A percentile compares a stretch with the other conserved stretches of the same genome.
Conservation (phyloP, 1,284 basidiomycete species). For the Heterobasidion annosum region DNA sequence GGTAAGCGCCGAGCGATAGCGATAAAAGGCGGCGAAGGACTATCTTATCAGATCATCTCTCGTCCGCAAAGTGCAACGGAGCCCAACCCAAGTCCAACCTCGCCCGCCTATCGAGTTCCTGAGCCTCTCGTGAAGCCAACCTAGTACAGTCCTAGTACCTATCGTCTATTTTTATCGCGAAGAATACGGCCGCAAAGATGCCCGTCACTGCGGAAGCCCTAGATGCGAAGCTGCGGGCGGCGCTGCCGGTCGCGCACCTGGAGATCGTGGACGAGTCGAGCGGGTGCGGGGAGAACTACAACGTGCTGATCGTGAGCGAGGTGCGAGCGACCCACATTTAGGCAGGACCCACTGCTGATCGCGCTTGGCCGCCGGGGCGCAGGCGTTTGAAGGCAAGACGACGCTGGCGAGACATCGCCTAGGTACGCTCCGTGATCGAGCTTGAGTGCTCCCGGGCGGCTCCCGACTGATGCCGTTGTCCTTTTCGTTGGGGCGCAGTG, state of each 20-base stretch:
- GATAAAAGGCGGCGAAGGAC: too few species aligned
- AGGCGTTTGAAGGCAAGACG: slow-evolving; percentile 68
- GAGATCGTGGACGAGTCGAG: slow-evolving; percentile 68
- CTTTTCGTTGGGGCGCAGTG: slow-evolving; percentile 30
- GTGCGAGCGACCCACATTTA: slow-evolving; percentile 24
- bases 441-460: too few species aligned
- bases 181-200: slow-evolving; percentile 28
- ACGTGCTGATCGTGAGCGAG: slow-evolving; percentile 66
- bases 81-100: too few species aligned
- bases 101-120: too few species aligned
- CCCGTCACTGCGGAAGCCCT: slow-evolving; percentile 46
- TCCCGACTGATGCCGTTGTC: too few species aligned
- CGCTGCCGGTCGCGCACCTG: slow-evolving; percentile 53
- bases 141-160: too few species aligned
- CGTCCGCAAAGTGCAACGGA: too few species aligned
- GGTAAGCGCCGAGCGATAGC: too few species aligned
- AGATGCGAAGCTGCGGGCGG: slow-evolving; percentile 49
- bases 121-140: too few species aligned
- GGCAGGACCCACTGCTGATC: too few species aligned
- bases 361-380: not conserved
- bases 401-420: slow-evolving; percentile 64
- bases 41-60: too few species aligned
- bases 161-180: too few species aligned
- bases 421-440: slow-evolving; percentile 29
- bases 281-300: slow-evolving; percentile 72